These are phyloP conservation scores for Boletus coccyginus DNA, from an alignment of 768 basidiomycete species.

Conservation along the genomic window DNA sequence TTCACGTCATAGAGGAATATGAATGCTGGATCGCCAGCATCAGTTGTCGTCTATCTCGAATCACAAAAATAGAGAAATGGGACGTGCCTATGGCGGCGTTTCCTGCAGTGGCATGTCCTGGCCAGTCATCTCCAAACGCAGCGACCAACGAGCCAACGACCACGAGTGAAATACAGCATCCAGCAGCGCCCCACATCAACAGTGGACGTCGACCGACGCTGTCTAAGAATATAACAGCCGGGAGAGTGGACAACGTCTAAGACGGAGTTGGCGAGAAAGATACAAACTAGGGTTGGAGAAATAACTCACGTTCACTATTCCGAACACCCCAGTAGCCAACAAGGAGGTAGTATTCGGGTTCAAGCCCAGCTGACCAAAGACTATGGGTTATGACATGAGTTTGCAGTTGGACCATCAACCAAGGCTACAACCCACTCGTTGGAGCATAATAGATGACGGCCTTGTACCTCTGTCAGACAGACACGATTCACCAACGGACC, in stretches of 20 bases:
- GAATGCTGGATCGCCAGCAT: slow-evolving; percentile 28
- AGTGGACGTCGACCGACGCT: slow-evolving; percentile 39
- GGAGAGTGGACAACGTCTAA: slow-evolving; percentile 35
- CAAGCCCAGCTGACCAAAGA: slow-evolving; percentile 41
- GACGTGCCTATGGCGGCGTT: slow-evolving; percentile 29
- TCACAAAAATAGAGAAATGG: slow-evolving; percentile 8
- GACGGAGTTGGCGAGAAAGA: not conserved
- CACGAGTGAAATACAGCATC: slow-evolving; percentile 29
- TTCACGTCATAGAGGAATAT: slow-evolving; percentile 39
- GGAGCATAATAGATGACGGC: slow-evolving; percentile 29
- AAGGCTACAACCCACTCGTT: slow-evolving; percentile 15
- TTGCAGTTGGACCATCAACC: not conserved
- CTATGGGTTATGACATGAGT: slow-evolving; percentile 25
- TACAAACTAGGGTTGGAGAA: not conserved
- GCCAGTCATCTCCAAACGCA: slow-evolving; percentile 28
- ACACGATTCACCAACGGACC: not conserved
- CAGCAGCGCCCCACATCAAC: slow-evolving; percentile 38
- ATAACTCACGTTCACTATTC: slow-evolving; percentile 30
- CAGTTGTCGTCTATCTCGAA: slow-evolving; percentile 6
- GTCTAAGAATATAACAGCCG: slow-evolving; percentile 37
- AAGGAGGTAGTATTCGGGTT: slow-evolving; percentile 39
- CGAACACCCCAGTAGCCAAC: slow-evolving; percentile 41
- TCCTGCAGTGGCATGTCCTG: slow-evolving; percentile 26
- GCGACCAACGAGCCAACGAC: slow-evolving; percentile 30
- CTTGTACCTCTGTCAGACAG: slow-evolving; percentile 12